Evolutionary conservation across 176 grass and related monocot genomes (phyloP).

Genomic region (Oryza punctata): DNA sequence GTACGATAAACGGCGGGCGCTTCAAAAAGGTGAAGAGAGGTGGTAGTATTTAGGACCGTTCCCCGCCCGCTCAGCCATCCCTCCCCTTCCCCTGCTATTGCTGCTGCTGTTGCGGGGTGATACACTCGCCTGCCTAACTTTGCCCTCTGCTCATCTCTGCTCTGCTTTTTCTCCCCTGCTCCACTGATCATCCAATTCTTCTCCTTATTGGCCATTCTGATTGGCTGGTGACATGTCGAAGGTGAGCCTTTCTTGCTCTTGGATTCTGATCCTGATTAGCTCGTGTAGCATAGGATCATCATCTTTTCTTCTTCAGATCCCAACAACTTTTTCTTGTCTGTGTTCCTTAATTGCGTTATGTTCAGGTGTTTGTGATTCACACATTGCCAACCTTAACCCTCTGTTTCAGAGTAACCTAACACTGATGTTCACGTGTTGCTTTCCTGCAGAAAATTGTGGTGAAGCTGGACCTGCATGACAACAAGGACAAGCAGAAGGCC

Average conservation of each 20-base stretch:
- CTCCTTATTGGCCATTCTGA: neutral
- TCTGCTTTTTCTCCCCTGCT: neutral
- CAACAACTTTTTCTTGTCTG: neutral
- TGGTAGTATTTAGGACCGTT: conserved; percentile 35
- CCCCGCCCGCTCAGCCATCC: neutral
- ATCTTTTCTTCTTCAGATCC: conserved; percentile 14
- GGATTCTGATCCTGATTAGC: conserved; percentile 11
- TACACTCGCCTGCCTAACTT: neutral
- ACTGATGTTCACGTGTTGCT: neutral
- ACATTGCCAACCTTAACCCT: neutral
- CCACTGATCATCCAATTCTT: neutral
- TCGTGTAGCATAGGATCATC: neutral
- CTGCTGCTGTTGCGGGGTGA: conserved; percentile 20
- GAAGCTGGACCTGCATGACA: conserved; percentile 73
- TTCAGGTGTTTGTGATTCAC: neutral
- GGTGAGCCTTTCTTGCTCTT: conserved; percentile 34
- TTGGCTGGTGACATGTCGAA: conserved; percentile 39
- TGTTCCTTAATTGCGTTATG: no score
- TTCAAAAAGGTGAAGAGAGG: neutral
- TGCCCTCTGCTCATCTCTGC: neutral
- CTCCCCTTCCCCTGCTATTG: neutral
- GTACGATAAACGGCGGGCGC: neutral
- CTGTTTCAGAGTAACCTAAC: no score
- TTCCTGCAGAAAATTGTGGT: conserved; percentile 74
- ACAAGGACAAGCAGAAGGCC: conserved; percentile 94